Percentiles rank a stretch among this genome's conserved stretches.
These are phyloP conservation scores for Trebouxiophyceae sp. DNA, from an alignment of 163 green algal genomes.

Conservation along the genomic window DNA sequence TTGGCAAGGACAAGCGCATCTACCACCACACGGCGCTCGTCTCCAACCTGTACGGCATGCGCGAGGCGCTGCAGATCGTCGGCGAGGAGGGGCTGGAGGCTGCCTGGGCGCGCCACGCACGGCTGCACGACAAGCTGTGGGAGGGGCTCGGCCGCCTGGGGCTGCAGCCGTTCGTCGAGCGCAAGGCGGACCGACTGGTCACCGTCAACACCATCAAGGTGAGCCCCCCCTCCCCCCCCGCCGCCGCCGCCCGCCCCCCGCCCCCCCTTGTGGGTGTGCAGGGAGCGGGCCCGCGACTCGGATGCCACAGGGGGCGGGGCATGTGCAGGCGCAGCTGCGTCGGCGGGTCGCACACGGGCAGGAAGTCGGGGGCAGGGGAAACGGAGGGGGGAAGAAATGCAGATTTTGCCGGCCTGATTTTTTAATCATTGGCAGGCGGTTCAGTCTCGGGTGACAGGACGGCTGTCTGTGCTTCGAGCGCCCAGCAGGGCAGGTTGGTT, in stretches of 20 bases:
- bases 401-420: no score
- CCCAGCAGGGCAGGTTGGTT: no score
- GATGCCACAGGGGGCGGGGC: no score
- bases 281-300: no score
- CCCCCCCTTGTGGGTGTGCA: neutral
- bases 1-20: constrained; percentile 54
- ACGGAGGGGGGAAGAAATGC: no score
- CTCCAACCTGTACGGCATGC: constrained; percentile 70
- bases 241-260: neutral
- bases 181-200: constrained; percentile 60
- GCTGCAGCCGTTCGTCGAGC: constrained; percentile 77
- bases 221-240: neutral
- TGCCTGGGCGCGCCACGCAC: constrained; percentile 65
- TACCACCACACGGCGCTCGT: constrained; percentile 94
- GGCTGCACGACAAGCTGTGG: constrained; percentile 74
- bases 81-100: constrained; percentile 74
- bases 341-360: no score
- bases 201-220: constrained; percentile 96
- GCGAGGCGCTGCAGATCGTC: constrained; percentile 80
- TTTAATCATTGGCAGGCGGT: no score
- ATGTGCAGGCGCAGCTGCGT: no score
- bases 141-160: constrained; percentile 70
- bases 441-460: no score
- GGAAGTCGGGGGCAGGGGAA: no score
- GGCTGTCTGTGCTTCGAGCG: no score